These are phyloP conservation scores for Boletus sensibilis DNA, from an alignment of 768 basidiomycete genomes.

Conservation along the genomic window DNA sequence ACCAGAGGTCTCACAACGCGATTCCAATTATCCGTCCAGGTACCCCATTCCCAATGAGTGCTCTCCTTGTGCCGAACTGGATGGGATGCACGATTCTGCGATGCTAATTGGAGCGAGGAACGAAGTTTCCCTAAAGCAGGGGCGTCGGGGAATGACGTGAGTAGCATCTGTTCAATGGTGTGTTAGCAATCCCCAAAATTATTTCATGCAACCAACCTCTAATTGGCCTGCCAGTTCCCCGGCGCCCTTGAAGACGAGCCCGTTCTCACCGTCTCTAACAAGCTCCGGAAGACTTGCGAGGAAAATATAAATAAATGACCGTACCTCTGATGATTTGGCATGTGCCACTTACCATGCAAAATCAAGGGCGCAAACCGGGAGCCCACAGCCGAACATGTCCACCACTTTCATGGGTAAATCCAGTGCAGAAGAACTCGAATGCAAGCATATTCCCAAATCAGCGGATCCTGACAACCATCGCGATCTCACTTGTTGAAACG, in stretches of 20 bases:
- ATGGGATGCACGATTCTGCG: slow-evolving; percentile 25
- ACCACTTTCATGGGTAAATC: slow-evolving; percentile 99
- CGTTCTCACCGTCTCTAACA: slow-evolving; percentile 82
- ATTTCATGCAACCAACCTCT: slow-evolving; percentile 36
- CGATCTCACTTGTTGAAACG: background rate
- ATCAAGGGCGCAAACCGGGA: slow-evolving; percentile 88
- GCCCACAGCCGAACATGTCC: slow-evolving; percentile 97
- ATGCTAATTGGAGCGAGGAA: slow-evolving; percentile 43
- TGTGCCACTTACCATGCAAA: slow-evolving; percentile 70
- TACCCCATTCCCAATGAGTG: slow-evolving; percentile 57
- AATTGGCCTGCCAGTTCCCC: slow-evolving; percentile 69
- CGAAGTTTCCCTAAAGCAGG: slow-evolving; percentile 50
- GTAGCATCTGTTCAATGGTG: slow-evolving; percentile 44
- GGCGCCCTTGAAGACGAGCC: slow-evolving; percentile 70
- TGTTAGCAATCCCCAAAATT: background rate
- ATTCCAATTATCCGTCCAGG: slow-evolving; percentile 89
- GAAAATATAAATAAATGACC: slow-evolving; percentile 3
- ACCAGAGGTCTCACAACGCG: slow-evolving; percentile 60
- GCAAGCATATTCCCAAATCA: slow-evolving; percentile 88
- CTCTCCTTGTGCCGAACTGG: slow-evolving; percentile 21
- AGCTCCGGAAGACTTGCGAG: slow-evolving; percentile 73
- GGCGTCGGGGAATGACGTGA: slow-evolving; percentile 61
- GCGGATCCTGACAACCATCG: slow-evolving; percentile 65
- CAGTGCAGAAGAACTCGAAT: slow-evolving; percentile 84
- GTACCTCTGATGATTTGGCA: background rate